Conservation (phyloP, 345 rosid species). For the Populus simonii region DNA sequence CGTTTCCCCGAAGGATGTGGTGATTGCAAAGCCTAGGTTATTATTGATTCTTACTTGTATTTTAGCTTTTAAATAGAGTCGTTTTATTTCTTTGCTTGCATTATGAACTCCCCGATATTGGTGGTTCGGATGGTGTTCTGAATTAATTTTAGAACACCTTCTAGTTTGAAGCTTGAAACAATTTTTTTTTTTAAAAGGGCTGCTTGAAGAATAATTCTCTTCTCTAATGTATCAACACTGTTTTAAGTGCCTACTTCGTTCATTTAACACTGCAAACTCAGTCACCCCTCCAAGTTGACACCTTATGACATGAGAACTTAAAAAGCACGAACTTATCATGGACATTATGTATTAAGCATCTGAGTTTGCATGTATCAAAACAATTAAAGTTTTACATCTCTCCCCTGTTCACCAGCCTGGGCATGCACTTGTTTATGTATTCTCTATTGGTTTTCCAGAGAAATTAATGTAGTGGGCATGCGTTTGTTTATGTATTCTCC, state of each 20-base stretch:
- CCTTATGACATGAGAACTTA: neutral
- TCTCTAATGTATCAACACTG: neutral
- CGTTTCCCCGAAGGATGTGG: conserved; percentile 97
- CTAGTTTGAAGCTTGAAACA: neutral
- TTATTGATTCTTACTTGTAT: conserved; percentile 12
- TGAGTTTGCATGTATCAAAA: neutral
- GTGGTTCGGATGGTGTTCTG: neutral
- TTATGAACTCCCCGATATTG: neutral
- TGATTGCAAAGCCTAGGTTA: conserved; percentile 98
- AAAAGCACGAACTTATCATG: neutral
- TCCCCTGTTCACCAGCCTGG: neutral
- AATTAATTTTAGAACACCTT: neutral
- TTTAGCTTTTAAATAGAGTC: conserved; percentile 1
- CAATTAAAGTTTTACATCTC: neutral
- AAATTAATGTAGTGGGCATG: conserved; percentile 5
- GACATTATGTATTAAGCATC: neutral
- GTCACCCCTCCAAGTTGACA: neutral
- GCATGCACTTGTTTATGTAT: neutral
- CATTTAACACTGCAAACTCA: neutral
- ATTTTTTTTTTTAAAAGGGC: neutral
- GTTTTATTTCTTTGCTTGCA: neutral
- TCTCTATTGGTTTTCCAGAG: neutral
- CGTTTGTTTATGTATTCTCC: neutral
- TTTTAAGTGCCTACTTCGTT: neutral
- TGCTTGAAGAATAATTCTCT: neutral